A percentile compares a stretch with the other conserved stretches of the same genome.
Evolutionary conservation across 139 green algal species (phyloP).

Genomic region (Raphidocelis subcapitata): DNA sequence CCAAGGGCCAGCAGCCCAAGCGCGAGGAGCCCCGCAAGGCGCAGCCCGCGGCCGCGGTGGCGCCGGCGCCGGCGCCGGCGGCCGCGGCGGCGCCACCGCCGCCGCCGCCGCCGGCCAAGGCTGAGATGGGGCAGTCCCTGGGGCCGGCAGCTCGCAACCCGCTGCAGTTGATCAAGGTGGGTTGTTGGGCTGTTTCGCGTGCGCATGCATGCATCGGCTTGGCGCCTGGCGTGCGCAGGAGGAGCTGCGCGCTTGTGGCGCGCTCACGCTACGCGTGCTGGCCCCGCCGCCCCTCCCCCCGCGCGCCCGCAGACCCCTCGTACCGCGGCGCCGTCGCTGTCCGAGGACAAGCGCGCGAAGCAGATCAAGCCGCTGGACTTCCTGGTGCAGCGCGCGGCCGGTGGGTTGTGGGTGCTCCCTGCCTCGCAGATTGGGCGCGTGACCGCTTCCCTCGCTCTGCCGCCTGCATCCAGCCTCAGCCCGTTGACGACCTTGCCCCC

Average conservation of each 20-base stretch:
- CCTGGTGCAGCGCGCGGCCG: conserved; percentile 56
- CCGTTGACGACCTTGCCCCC: no score
- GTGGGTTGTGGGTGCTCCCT: not conserved
- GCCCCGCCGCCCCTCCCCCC: no score
- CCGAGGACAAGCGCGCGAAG: conserved; percentile 29
- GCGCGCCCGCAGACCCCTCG: no score
- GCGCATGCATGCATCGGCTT: no score
- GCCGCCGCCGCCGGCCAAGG: conserved; percentile 1
- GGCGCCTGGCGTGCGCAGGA: no score
- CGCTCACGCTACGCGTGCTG: no score
- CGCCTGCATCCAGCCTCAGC: no score
- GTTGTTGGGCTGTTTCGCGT: not conserved
- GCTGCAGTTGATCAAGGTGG: conserved; percentile 73
- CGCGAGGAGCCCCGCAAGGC: conserved; percentile 8
- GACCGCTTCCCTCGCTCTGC: no score
- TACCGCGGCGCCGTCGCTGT: conserved; percentile 47
- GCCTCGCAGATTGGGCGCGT: no score
- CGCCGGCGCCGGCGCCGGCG: not conserved
- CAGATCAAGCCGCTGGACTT: conserved; percentile 57
- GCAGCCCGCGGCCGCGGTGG: not conserved
- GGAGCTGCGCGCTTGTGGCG: no score
- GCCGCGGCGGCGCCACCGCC: not conserved
- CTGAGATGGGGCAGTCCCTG: conserved; percentile 58
- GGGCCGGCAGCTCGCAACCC: conserved; percentile 54
- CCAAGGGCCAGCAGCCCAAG: conserved; percentile 24